Evolutionary conservation across 305 asterid species (phyloP).

Genomic region (Fraxinus latifolia): DNA sequence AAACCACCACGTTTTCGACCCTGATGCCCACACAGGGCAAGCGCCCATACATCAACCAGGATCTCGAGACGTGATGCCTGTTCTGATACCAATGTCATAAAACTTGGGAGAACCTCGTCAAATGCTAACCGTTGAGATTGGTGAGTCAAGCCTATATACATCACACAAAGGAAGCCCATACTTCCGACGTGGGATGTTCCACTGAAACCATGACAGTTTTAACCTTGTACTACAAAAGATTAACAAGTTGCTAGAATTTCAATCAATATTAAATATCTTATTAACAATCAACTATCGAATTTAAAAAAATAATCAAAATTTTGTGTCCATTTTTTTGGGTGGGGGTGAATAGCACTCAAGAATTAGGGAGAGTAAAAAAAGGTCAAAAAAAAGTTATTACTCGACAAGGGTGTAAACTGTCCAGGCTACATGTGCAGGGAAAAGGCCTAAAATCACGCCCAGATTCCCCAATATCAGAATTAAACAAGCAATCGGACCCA

Average conservation of each 20-base stretch:
- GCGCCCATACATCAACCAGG: background rate
- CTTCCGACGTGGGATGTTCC: background rate
- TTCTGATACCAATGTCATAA: background rate
- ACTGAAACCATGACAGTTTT: background rate
- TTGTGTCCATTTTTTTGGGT: background rate
- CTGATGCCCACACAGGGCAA: background rate
- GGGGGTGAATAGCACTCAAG: background rate
- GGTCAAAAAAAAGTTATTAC: constrained; percentile 44
- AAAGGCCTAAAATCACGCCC: constrained; percentile 76
- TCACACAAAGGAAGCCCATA: background rate
- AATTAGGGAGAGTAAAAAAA: background rate
- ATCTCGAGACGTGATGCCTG: background rate
- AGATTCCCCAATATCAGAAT: constrained; percentile 67
- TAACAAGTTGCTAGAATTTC: background rate
- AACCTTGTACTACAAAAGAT: background rate
- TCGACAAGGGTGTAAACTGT: constrained; percentile 76
- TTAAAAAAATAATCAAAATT: background rate
- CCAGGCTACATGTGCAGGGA: constrained; percentile 87
- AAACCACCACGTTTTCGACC: background rate
- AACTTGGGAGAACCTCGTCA: background rate
- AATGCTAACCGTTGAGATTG: background rate
- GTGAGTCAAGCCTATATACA: background rate
- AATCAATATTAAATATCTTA: background rate
- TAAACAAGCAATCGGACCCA: constrained; percentile 79
- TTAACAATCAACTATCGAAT: background rate